These are phyloP conservation scores for Limtongozyma cylindracea DNA, from an alignment of 805 yeast species.

Conservation along the genomic window DNA sequence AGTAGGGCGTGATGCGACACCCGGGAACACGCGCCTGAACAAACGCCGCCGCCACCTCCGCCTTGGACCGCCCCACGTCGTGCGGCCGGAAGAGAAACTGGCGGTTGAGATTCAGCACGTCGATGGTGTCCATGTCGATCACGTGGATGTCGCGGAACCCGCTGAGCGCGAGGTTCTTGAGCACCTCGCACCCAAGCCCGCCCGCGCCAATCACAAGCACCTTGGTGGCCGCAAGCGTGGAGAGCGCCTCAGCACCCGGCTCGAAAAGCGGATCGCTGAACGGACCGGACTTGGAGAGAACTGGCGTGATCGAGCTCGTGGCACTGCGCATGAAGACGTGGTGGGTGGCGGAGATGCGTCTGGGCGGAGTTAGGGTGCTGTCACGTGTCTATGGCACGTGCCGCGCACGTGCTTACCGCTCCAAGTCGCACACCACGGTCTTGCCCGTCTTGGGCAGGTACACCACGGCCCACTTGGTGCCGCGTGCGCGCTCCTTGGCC, in stretches of 20 bases:
- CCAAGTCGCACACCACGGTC: slow-evolving; percentile 13
- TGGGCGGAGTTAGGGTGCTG: no score
- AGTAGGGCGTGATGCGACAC: slow-evolving; percentile 27
- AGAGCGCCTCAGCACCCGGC: no score
- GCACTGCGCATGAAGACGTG: no score
- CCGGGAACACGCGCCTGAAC: slow-evolving; percentile 17
- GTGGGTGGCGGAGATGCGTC: no score
- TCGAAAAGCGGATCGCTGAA: no score
- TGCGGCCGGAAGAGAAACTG: slow-evolving; percentile 39
- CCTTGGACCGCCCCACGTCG: slow-evolving; percentile 45
- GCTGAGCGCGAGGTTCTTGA: slow-evolving; percentile 44
- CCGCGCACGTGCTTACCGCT: no score
- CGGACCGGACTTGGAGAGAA: no score
- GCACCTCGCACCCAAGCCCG: slow-evolving; percentile 62
- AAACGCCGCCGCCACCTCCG: slow-evolving; percentile 34
- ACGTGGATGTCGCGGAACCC: slow-evolving; percentile 43
- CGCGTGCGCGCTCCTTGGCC: slow-evolving; percentile 45
- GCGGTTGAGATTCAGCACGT: slow-evolving; percentile 48
- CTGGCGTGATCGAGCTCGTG: no score
- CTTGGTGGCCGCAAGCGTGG: no score
- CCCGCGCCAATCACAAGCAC: slow-evolving; percentile 49
- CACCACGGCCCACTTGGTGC: slow-evolving; percentile 51
- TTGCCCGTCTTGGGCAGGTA: slow-evolving; percentile 60
- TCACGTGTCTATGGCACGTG: no score
- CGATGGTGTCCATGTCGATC: slow-evolving; percentile 69